Base-by-base conservation (phyloP, 1,284 basidiomycete species). In the Butyriboletus appendiculatus region DNA sequence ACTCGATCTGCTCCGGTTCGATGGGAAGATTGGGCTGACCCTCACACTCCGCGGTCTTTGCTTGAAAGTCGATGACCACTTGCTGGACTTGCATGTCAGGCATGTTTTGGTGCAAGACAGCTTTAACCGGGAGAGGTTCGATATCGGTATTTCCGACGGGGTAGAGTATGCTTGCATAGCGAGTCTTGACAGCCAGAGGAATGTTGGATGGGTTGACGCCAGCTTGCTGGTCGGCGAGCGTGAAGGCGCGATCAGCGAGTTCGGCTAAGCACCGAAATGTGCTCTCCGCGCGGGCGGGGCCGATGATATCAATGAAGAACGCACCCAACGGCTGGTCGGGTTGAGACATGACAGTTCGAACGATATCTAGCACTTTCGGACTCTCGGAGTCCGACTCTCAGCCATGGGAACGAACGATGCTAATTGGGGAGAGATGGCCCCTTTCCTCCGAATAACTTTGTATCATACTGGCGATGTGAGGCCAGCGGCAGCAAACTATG, bases 1-100 rank as follows among this genome's bases (percentile, higher is more conserved):
- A 12, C n/a, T 64, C 63, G 50, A 67, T 66, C 35, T 52, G 50
- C 52, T 66, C 55, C 8, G 63, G 52, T 12, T 53, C 52, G 42
- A 64, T 62, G 44, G 53, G 16, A 11, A 66, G 63, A 46, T 42
- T 47, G 24, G 59, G 52, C 3, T 56, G 59, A 3, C 55, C 61
- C 20, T 64, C 53, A 32, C 46, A 55, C 33, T 51, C 51, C 0
- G 32, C 59, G 0, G 59, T 67, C 46, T 48, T 62, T 20, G 59
- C 48, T 20, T 56, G 45, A 51, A 64, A 67, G 45, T 67, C 48
- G 48, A 64, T 41, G n/a, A 53, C 39, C 5, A 66, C 55, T 28
- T 56, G 55, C 24, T 48, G 48, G 18, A 45, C 28, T 5, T 53
- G 54, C 57, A 52, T 43, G 24, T 45, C 20, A 9, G 60, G 53